Base-by-base conservation (phyloP, 2,329 filamentous ascomycete species). In the Aspergillus thermomutatus region DNA sequence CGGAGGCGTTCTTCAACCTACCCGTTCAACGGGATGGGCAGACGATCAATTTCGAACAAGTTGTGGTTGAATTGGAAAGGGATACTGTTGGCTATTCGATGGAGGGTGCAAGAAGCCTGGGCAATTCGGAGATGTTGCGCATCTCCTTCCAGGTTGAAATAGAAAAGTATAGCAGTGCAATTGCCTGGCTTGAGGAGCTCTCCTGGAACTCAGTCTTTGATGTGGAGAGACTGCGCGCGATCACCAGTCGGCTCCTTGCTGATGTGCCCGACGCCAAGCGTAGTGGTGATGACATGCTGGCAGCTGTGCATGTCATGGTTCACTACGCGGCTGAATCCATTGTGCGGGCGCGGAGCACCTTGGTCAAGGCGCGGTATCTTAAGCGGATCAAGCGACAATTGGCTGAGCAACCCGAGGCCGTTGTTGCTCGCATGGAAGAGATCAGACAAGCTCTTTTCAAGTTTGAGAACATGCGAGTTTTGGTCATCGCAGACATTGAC, bases 241-340 rank as follows among this genome's bases (percentile, higher is more conserved):
- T 84, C 41, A 80, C 95, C 17, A 87, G 87, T 56, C 95, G 96
- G 73, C 85, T 95, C 48, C 81, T 97, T 19, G 92, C 92, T 2
- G 93, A 97, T 66, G 88, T 99, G 19, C 94, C 94, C 0, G 92
- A 97, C 69, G 82, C 87, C 52, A 99, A 97, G 80, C 90, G 94
- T 45, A 90, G 89, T 65, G 94, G 94, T 41, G 74, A 76, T 52
- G 73, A 80, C 56, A 88, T 88, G 85, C 75, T 82, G 27, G 78
- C 77, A 49, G 80, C 83, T 1, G 83, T 87, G 5, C 80, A 94
- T 65, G 83, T 87, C 60, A 91, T 93, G 75, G 84, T 95, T 23
- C 91, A 96, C 71, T 86, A 90, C 66, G 83, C 88, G n/a, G 83
- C 84, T 28, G 85, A 90, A 25, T 92, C 91, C 0, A 85, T 92